These are phyloP conservation scores for Syncephalastrum sp. DNA, from an alignment of 371 early-diverging fungal species.

Conservation along the genomic window DNA sequence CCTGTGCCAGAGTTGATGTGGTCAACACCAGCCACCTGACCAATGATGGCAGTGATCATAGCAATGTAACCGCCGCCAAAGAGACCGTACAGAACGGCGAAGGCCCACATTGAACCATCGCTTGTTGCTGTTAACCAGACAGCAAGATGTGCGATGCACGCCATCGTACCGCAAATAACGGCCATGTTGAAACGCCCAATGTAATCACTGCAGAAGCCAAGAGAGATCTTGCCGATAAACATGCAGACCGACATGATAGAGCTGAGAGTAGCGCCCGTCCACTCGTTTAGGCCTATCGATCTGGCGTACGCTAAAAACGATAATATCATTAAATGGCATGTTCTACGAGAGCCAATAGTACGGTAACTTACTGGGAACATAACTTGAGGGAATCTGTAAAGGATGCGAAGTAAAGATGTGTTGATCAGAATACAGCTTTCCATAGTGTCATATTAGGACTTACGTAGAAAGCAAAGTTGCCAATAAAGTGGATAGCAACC, in stretches of 20 bases:
- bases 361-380: conserved; percentile 25
- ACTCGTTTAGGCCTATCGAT: conserved; percentile 26
- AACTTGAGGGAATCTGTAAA: conserved; percentile 13
- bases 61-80: conserved; percentile 61
- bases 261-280: conserved; percentile 33
- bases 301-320: conserved; percentile 30
- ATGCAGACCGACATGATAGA: conserved; percentile 51
- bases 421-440: neutral
- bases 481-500: conserved; percentile 29
- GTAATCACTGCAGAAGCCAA: conserved; percentile 52
- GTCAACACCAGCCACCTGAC: conserved; percentile 51
- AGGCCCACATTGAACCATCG: conserved; percentile 38
- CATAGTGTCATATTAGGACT: neutral
- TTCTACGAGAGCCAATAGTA: neutral
- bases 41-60: conserved; percentile 46
- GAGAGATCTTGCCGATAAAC: conserved; percentile 40
- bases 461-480: conserved; percentile 38
- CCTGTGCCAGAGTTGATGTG: conserved; percentile 54
- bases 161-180: conserved; percentile 40
- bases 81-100: conserved; percentile 49
- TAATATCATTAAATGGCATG: conserved; percentile 6
- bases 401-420: neutral
- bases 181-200: conserved; percentile 60
- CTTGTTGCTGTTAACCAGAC: conserved; percentile 44
- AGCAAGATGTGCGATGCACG: conserved; percentile 42